Conservation (phyloP, 108 stramenopile genomes). For the Cyclotella atomus region DNA sequence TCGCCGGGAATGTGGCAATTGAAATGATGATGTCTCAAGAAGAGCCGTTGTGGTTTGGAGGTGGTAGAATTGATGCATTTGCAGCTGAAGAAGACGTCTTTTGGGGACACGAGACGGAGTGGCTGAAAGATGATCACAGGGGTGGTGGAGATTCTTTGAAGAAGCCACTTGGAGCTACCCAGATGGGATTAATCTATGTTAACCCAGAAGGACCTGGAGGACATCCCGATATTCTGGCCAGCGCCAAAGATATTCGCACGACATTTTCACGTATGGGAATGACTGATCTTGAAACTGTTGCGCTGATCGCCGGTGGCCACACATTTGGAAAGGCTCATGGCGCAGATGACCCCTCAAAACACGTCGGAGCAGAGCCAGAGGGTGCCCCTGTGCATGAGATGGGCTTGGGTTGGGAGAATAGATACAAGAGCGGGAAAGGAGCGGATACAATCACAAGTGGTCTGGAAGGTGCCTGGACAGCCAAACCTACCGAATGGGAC, state of each 20-base stretch:
- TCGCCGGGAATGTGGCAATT: slow-evolving; percentile 83
- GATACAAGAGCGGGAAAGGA: slow-evolving; percentile 60
- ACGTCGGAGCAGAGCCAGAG: slow-evolving; percentile 78
- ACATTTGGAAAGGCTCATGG: slow-evolving; percentile 86
- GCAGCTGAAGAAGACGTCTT: slow-evolving; percentile 72
- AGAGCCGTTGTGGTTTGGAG: slow-evolving; percentile 68
- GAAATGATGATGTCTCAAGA: slow-evolving; percentile 57
- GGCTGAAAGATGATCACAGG: slow-evolving; percentile 59
- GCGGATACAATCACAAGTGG: slow-evolving; percentile 75
- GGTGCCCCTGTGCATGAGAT: slow-evolving; percentile 68
- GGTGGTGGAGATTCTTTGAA: slow-evolving; percentile 39
- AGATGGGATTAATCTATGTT: slow-evolving; percentile 89
- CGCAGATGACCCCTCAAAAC: slow-evolving; percentile 56
- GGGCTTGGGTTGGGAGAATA: slow-evolving; percentile 78
- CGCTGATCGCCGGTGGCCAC: slow-evolving; percentile 83
- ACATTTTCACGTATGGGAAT: slow-evolving; percentile 82
- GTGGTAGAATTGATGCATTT: slow-evolving; percentile 73
- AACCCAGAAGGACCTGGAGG: slow-evolving; percentile 71
- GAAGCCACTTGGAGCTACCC: slow-evolving; percentile 74
- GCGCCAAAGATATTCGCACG: slow-evolving; percentile 76
- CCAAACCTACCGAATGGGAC: slow-evolving; percentile 71
- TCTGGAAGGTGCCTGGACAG: slow-evolving; percentile 81
- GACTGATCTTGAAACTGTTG: slow-evolving; percentile 82
- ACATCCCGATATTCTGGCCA: slow-evolving; percentile 65
- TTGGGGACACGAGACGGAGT: slow-evolving; percentile 75